Percentiles rank a stretch among this genome's conserved stretches.
Conservation (phyloP, 108 stramenopile species). For the Pseudonitzschia delicatissima region DNA sequence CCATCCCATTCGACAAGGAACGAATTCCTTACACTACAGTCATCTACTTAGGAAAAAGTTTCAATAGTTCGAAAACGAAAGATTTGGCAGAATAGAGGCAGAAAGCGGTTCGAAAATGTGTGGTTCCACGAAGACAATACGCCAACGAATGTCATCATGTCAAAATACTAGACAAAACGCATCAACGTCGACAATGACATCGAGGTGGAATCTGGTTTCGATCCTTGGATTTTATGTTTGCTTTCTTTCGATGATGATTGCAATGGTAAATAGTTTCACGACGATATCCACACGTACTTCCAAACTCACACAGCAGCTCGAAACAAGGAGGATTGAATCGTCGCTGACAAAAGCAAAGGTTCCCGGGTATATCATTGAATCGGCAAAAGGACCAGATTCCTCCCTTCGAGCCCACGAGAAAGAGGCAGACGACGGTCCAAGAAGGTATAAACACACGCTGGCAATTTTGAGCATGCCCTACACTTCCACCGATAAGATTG, state of each 20-base stretch:
- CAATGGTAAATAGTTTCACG: constrained; percentile 4
- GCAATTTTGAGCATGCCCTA: constrained; percentile 81
- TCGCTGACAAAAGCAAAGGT: no score
- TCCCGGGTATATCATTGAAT: no score
- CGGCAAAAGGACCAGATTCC: no score
- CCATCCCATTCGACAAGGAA: no score
- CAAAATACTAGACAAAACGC: background rate
- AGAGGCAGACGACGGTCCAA: background rate
- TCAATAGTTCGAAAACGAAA: no score
- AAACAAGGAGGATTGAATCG: background rate
- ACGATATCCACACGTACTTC: background rate
- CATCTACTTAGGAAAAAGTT: no score
- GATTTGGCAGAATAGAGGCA: background rate
- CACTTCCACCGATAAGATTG: constrained; percentile 76
- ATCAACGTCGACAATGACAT: background rate
- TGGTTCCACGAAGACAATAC: background rate
- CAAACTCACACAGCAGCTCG: background rate
- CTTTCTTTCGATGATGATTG: background rate
- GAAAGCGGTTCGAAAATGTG: background rate
- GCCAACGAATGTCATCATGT: background rate
- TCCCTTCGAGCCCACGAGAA: no score
- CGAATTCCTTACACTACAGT: no score
- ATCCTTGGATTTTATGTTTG: background rate
- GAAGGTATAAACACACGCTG: constrained; percentile 49
- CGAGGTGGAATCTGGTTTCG: background rate